Conservation (phyloP, 306 rosid genomes). For the Dryas octopetala region DNA sequence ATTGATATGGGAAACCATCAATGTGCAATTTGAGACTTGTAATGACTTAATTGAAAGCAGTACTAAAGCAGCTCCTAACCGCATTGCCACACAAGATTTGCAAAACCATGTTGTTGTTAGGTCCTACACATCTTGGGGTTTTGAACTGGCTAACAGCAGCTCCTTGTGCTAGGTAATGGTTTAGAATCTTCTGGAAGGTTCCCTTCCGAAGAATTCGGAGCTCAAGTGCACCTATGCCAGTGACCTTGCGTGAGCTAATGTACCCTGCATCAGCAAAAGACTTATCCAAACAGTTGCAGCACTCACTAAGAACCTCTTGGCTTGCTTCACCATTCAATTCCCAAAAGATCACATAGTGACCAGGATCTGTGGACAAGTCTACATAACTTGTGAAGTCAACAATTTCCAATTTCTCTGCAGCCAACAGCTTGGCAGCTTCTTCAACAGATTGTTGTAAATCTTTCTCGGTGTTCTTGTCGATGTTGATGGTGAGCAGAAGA, state of each 20-base stretch:
- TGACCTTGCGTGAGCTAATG: conserved; percentile 57
- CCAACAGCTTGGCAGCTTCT: conserved; percentile 49
- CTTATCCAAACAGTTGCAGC: conserved; percentile 71
- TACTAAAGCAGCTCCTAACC: conserved; percentile 56
- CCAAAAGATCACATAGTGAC: conserved; percentile 86
- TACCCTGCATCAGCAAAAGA: conserved; percentile 79
- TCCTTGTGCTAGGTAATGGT: conserved; percentile 61
- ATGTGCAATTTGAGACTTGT: conserved; percentile 6
- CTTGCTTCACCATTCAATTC: conserved; percentile 74
- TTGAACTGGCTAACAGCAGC: conserved; percentile 74
- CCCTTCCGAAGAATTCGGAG: conserved; percentile 66
- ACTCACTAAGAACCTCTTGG: conserved; percentile 60
- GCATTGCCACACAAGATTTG: conserved; percentile 65
- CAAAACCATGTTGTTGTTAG: conserved; percentile 48
- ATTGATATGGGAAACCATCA: not conserved
- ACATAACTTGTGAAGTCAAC: conserved; percentile 76
- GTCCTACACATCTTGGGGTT: conserved; percentile 76
- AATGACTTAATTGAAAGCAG: conserved; percentile 48
- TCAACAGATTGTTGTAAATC: conserved; percentile 80
- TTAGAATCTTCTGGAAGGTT: conserved; percentile 72
- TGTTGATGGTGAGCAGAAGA: conserved; percentile 69
- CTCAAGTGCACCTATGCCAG: conserved; percentile 64
- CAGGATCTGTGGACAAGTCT: conserved; percentile 65
- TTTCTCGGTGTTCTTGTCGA: conserved; percentile 85
- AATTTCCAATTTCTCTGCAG: conserved; percentile 66